phyloP scores from a whole-genome alignment of 371 early-diverging fungal species.

The Haplosporangium sp. region DNA sequence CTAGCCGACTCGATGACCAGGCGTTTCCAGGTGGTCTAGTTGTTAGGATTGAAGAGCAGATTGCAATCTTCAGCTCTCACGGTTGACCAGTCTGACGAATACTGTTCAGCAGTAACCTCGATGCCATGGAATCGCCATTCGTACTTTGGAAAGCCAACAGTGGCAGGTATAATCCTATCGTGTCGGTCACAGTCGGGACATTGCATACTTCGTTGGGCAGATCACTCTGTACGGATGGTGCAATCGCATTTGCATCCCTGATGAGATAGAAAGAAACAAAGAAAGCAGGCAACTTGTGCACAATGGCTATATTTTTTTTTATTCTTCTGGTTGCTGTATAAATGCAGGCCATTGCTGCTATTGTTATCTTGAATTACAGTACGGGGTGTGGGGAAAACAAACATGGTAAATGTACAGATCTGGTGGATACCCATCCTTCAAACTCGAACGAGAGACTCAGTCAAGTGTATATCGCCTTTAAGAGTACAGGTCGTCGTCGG shows the following conservation, averaged over 20 bases:
- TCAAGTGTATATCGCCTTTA: slow-evolving; percentile 30
- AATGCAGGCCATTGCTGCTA: too few relatives aligned
- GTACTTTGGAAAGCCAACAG: slow-evolving; percentile 25
- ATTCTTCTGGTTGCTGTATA: too few relatives aligned
- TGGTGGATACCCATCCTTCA: not conserved
- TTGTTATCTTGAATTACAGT: too few relatives aligned
- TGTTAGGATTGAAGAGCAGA: slow-evolving; percentile 8
- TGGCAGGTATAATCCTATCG: slow-evolving; percentile 5
- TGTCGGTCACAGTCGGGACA: too few relatives aligned
- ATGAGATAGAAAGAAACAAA: too few relatives aligned
- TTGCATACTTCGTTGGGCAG: too few relatives aligned
- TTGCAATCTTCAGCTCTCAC: slow-evolving; percentile 7
- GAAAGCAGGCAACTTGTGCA: too few relatives aligned
- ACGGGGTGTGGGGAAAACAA: not conserved
- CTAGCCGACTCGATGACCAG: slow-evolving; percentile 16
- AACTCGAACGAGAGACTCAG: too few relatives aligned
- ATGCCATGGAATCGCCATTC: slow-evolving; percentile 26
- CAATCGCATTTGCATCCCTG: too few relatives aligned
- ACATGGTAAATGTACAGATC: not conserved
- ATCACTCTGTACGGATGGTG: too few relatives aligned
- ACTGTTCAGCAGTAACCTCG: slow-evolving; percentile 13
- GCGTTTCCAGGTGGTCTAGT: slow-evolving; percentile 15
- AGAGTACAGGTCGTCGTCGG: slow-evolving; percentile 66
- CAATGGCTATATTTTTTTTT: too few relatives aligned
- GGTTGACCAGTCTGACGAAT: slow-evolving; percentile 17